Base-by-base conservation (phyloP, 441 rosid species). In the Populus trichocarpa region DNA sequence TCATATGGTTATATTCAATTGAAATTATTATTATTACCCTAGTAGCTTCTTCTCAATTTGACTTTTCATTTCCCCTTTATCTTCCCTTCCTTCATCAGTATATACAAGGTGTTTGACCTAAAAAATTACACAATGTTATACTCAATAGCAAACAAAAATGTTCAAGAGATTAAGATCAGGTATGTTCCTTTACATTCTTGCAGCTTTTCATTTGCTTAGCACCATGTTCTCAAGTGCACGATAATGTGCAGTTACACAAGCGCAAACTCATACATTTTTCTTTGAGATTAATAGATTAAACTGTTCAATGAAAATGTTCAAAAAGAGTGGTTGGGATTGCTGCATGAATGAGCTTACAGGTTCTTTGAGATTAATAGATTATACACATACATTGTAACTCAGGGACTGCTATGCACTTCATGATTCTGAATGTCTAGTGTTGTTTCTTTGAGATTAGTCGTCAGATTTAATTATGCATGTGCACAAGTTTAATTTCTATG, bases 101-200 rank as follows among this genome's bases (percentile, higher is more conserved):
- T 87, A 72, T 89, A 89, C 89, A 89, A 89, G 90, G 92, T 89
- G 61, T 89, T 89, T 82, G 92, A 89, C 81, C 84, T 89, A 22
- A 89, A 87, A 81, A 89, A 89, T 79, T 89, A 87, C 81, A 81
- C 80, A 1, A 83, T 89, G 92, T 67, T 89, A 69, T 89, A 89
- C 73, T 84, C 87, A 69, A 89, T 89, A 82, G 84, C 92, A 0
- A 89, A 89, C 79, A 84, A 81, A 69, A 76, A 85, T 73, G 89
- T 87, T 35, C 83, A 89, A 74, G 92, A 89, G 77, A 86, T 89
- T 69, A 89, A 89, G 81, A 71, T 83, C 89, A 90, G 92, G 95
- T 91, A 78, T 8, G 50, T 25, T 40, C 23, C 42, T 28, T 26
- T 46, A 66, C 20, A 20, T 22, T 18, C 23, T 74, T 65, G 68